Base-by-base conservation (phyloP, 805 yeast species). In the Myxozyma neotropica region DNA sequence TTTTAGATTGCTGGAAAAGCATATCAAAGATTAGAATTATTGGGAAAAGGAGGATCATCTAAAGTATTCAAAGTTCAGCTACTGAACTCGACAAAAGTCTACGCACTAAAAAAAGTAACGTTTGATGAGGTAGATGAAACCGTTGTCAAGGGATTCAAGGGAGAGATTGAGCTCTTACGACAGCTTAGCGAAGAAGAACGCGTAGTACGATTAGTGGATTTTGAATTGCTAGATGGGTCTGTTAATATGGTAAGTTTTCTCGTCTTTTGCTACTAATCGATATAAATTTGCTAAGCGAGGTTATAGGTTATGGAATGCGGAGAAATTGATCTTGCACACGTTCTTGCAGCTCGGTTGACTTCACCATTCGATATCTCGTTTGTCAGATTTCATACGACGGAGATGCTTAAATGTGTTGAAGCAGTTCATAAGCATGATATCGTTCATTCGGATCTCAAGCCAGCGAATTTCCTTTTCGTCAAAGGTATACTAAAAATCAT, bases 21-120 rank as follows among this genome's bases (percentile, higher is more conserved):
- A 44, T 93, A 88, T 70, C 92, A 87, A 68, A 81, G 86, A 57
- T 74, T 88, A 27, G 97, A 90, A 69, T 76, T 88, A 13, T 72
- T 92, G 19, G 98, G 97, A 4, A 82, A 88, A 71, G 98, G 97
- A 26, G 98, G 97, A 0, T 82, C 97, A 0, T 91, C 97, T 0
- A 89, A 87, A 70, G 98, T 92, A 21, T 92, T 86, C 76, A 88
- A 86, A 71, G 94, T 87, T 0, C 86, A 81, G 66, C 76, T 82
- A 0, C 63, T 65, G 66, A 80, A 79, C 49, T 52, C 61, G 42
- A 83, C 83, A 61, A 83, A 81, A 65, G 73, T 82, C 0, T 89
- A 81, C 71, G 98, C 98, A 0, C 77, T 93, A 39, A 92, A 92
- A 69, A 82, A 86, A 64, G 96, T 92, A 1, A 77, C 83, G 1